Base-by-base conservation (phyloP, 129 eudicot species). In the Flaveria linearis region DNA sequence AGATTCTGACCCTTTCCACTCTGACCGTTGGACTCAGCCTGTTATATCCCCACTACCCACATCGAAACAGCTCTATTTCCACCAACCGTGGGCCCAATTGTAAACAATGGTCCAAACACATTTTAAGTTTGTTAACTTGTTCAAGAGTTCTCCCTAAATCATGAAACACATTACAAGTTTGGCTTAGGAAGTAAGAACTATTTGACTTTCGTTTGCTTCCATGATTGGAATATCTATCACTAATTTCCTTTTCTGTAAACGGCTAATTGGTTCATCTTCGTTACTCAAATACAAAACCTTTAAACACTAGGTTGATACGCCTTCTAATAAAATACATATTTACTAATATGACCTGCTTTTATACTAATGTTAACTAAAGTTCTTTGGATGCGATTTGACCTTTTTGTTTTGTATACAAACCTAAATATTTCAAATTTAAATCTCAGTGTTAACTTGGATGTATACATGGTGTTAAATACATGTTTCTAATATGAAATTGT, bases 51-150 rank as follows among this genome's bases (percentile, higher is more conserved):
- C 66, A 1, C 77, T 45, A 11, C 83, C 50, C 83, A 64, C 50
- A 65, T 25, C 74, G 55, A 72, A 73, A 80, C 79, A 80, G 83
- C 83, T 80, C 75, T 66, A 65, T 39, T 72, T 62, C 58, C 53
- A 71, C 58, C 33, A 23, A 39, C 25, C 5, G 1, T 26, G 70
- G 72, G 65, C 16, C 82, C 78, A 25, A 25, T 7, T 51, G 8
- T 43, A 4, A 39, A 33, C 82, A 79, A 62, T 78, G 82, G 82
- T 42, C 46, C n/a, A 0, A 60, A 43, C 39, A 46, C 71, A 43
- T 46, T 70, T 2, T 7, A 26, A 13, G 20, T 63, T 17, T 76
- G 53, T n/a, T 30, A 28, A 30, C 69, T 72, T 16, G 56, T 36
- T 36, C 49, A 71, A 55, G 0, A 52, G 2, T 26, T 9, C 1